Conservation (phyloP, 163 green algal genomes). For the Prototheca cutis region DNA sequence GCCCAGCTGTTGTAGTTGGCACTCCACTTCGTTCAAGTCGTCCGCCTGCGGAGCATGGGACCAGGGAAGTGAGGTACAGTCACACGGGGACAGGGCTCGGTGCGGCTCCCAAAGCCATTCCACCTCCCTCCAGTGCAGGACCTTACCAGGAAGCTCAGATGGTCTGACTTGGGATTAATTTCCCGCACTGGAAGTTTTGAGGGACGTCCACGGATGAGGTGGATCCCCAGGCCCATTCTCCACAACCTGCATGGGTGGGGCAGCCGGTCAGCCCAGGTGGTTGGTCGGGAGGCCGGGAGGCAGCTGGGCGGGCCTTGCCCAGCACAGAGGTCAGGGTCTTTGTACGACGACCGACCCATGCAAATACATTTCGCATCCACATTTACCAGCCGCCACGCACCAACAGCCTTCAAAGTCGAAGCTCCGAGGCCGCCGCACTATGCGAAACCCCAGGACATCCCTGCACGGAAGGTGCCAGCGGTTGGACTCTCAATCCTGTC, state of each 20-base stretch:
- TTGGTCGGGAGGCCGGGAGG: background rate
- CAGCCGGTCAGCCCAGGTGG: background rate
- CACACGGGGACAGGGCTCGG: too few species aligned
- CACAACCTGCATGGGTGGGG: constrained; percentile 43
- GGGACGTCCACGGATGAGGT: constrained; percentile 51
- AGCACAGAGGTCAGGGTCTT: background rate
- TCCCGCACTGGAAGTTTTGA: background rate
- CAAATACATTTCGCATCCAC: background rate
- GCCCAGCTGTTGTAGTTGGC: constrained; percentile 20
- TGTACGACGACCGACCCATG: too few species aligned
- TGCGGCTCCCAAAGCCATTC: too few species aligned
- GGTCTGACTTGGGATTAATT: constrained; percentile 56
- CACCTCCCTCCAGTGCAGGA: background rate
- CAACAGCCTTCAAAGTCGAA: constrained; percentile 71
- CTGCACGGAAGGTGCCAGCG: constrained; percentile 49
- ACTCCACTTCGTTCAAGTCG: constrained; percentile 43
- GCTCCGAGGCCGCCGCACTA: constrained; percentile 41
- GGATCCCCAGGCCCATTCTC: constrained; percentile 55
- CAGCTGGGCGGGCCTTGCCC: background rate
- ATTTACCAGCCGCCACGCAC: constrained; percentile 20
- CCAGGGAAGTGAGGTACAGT: background rate
- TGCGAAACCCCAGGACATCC: constrained; percentile 60
- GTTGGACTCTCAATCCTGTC: background rate
- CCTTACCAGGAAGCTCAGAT: constrained; percentile 63
- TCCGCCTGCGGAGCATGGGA: background rate